A percentile compares a stretch with the other conserved stretches of the same genome.
phyloP scores from a whole-genome alignment of 805 yeast species.

The Ogataea populi-albae region DNA sequence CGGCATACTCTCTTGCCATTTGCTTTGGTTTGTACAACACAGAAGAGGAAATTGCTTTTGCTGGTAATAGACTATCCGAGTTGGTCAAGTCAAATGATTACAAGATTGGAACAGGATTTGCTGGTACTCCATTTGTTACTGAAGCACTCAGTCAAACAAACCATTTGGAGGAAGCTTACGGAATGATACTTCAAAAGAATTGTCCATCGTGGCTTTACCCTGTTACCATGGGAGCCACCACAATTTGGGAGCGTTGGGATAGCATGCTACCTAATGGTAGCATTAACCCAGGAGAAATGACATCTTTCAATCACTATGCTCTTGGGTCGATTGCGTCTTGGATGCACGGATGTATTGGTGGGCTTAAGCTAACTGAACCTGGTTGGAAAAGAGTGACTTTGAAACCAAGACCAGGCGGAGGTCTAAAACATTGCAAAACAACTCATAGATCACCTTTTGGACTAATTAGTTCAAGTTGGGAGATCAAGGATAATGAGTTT shows the following conservation, averaged over 20 bases:
- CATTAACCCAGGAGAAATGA: constrained; percentile 29
- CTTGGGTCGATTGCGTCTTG: constrained; percentile 24
- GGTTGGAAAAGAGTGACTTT: constrained; percentile 19
- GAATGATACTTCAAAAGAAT: constrained; percentile 20
- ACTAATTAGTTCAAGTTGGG: constrained; percentile 12
- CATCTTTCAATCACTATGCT: constrained; percentile 30
- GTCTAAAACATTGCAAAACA: constrained; percentile 8
- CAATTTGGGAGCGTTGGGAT: constrained; percentile 31
- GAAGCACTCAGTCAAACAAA: constrained; percentile 22
- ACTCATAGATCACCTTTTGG: constrained; percentile 13
- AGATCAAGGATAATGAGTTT: constrained; percentile 7
- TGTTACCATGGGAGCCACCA: constrained; percentile 29
- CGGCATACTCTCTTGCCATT: constrained; percentile 24
- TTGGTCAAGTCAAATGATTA: constrained; percentile 7
- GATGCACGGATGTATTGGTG: constrained; percentile 21
- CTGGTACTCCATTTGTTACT: constrained; percentile 28
- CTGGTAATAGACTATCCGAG: constrained; percentile 18
- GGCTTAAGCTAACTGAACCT: constrained; percentile 12
- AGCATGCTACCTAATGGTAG: constrained; percentile 27
- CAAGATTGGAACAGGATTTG: constrained; percentile 28
- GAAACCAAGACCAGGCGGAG: constrained; percentile 16
- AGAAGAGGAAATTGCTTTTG: constrained; percentile 14
- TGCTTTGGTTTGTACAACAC: constrained; percentile 16
- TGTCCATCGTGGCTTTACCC: constrained; percentile 30
- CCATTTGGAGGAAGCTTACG: constrained; percentile 21